A percentile compares a stretch with the other conserved stretches of the same genome.
phyloP scores from a whole-genome alignment of 495 filamentous ascomycete genomes.

The Parmelia sp. region DNA sequence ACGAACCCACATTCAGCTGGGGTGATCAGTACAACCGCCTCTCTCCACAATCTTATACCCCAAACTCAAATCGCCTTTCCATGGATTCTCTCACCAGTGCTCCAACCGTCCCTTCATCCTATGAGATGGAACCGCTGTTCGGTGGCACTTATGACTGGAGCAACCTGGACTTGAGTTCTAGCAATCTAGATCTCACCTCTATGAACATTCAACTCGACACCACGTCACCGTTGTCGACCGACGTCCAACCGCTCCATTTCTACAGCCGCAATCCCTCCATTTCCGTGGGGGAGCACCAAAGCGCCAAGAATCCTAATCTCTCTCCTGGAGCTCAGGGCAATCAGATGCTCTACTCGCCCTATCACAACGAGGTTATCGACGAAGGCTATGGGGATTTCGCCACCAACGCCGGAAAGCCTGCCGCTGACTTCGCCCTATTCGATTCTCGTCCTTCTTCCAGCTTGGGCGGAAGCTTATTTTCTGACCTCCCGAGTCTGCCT shows the following conservation, averaged over 20 bases:
- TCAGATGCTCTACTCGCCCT: slow-evolving; percentile 57
- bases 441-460: slow-evolving; percentile 22
- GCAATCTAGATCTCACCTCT: slow-evolving; percentile 32
- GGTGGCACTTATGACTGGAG: slow-evolving; percentile 34
- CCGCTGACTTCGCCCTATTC: slow-evolving; percentile 46
- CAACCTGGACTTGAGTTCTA: slow-evolving; percentile 29
- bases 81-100: slow-evolving; percentile 23
- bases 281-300: slow-evolving; percentile 21
- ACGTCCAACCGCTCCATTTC: slow-evolving; percentile 29
- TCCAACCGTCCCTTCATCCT: slow-evolving; percentile 22
- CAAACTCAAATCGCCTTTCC: slow-evolving; percentile 22
- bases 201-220: slow-evolving; percentile 33
- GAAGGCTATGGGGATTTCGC: slow-evolving; percentile 41
- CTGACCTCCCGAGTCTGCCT: slow-evolving; percentile 21
- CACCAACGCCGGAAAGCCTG: slow-evolving; percentile 29
- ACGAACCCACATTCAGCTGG: slow-evolving; percentile 20
- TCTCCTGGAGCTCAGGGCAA: slow-evolving; percentile 58
- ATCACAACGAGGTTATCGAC: slow-evolving; percentile 36
- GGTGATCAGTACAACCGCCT: slow-evolving; percentile 20
- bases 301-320: slow-evolving; percentile 42
- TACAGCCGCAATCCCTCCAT: slow-evolving; percentile 32
- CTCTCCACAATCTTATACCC: slow-evolving; percentile 23
- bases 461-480: slow-evolving; percentile 20
- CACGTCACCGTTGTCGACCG: slow-evolving; percentile 29
- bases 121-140: slow-evolving; percentile 22